Percentiles rank a stretch among this genome's conserved stretches.
Conservation (phyloP, 2,329 filamentous ascomycete species). For the Verticillium nubilum region DNA sequence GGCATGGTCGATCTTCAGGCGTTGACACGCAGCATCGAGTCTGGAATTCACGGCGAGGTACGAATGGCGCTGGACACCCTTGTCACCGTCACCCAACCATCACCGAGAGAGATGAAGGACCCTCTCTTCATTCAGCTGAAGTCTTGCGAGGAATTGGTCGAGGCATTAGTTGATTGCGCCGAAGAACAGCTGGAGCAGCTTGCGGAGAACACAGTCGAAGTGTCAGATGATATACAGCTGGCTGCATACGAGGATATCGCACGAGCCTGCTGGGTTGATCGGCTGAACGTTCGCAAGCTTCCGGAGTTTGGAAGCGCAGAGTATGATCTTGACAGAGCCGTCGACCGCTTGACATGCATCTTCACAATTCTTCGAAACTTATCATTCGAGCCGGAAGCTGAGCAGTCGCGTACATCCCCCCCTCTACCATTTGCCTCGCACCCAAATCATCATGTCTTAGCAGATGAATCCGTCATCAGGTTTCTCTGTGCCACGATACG, state of each 20-base stretch:
- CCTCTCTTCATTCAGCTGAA: constrained; percentile 62
- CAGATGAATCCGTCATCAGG: constrained; percentile 72
- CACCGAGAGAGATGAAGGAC: constrained; percentile 37
- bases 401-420: not conserved
- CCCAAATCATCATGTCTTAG: constrained; percentile 66
- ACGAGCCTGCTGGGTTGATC: constrained; percentile 70
- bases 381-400: constrained; percentile 52
- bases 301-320: constrained; percentile 68
- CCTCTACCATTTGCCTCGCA: not conserved
- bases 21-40: constrained; percentile 83
- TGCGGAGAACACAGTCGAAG: constrained; percentile 77
- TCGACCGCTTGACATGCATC: constrained; percentile 82
- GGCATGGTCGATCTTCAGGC: constrained; percentile 88
- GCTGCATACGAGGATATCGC: constrained; percentile 83
- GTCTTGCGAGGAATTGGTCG: constrained; percentile 81
- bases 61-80: constrained; percentile 83
- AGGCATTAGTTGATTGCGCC: constrained; percentile 83
- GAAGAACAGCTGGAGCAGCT: constrained; percentile 82
- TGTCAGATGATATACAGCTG: constrained; percentile 80
- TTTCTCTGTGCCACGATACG: constrained; percentile 80
- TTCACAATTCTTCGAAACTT: constrained; percentile 90
- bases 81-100: constrained; percentile 58
- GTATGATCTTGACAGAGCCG: constrained; percentile 80
- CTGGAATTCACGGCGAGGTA: constrained; percentile 85
- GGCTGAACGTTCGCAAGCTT: constrained; percentile 65